Evolutionary conservation across 1,139 yeast species (phyloP).

Genomic region (Casaregolazyma lundiana): DNA sequence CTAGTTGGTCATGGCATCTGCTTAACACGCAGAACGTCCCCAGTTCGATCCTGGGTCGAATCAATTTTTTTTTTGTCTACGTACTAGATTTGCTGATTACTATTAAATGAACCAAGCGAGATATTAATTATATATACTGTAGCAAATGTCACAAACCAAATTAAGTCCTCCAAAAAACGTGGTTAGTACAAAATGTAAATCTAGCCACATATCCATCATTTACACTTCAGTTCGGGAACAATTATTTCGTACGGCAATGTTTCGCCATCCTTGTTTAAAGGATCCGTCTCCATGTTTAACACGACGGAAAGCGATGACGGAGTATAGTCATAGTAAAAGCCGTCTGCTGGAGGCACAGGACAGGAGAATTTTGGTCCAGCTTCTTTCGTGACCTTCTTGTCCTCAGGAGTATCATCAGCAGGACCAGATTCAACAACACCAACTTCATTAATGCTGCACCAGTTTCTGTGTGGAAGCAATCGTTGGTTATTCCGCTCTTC

Average conservation of each 20-base stretch:
- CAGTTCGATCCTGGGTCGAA: constrained; percentile 99
- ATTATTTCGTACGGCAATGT: constrained; percentile 64
- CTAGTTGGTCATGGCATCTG: constrained; percentile 99
- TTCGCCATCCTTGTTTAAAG: constrained; percentile 45
- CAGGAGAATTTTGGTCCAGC: constrained; percentile 13
- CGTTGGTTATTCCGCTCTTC: constrained; percentile 48
- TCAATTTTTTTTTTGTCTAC: constrained; percentile 47
- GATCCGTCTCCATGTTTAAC: constrained; percentile 66
- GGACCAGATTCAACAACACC: constrained; percentile 25
- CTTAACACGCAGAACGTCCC: constrained; percentile 99
- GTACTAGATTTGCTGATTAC: too few relatives aligned
- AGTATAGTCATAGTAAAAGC: constrained; percentile 33
- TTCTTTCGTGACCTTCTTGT: constrained; percentile 22
- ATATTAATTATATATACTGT: too few relatives aligned
- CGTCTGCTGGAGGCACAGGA: constrained; percentile 41
- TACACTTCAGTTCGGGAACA: constrained; percentile 49
- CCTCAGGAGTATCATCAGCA: constrained; percentile 19
- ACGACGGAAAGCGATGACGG: constrained; percentile 61
- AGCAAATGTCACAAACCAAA: background rate
- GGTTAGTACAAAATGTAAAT: too few relatives aligned
- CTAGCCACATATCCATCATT: background rate
- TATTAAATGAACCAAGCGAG: too few relatives aligned
- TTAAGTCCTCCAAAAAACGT: too few relatives aligned
- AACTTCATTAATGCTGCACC: constrained; percentile 39
- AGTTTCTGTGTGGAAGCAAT: constrained; percentile 76